phyloP scores from a whole-genome alignment of 2,329 filamentous ascomycete genomes.

The Aschersonia sp. region DNA sequence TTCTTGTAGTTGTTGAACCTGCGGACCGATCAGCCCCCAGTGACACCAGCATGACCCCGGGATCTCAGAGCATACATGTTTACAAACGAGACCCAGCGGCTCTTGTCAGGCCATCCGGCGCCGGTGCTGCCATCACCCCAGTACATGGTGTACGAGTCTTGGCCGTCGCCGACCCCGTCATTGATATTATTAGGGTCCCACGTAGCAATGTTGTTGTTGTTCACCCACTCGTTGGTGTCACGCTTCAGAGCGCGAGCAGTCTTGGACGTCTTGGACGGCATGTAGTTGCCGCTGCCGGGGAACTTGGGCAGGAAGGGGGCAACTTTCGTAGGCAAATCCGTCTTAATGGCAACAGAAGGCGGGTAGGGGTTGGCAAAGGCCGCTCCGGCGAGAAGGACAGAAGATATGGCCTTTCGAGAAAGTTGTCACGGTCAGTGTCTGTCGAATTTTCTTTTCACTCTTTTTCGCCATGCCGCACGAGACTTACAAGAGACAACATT shows the following conservation, averaged over 20 bases:
- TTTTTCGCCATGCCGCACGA: no score
- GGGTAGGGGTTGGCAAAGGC: neutral
- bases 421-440: no score
- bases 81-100: constrained; percentile 14
- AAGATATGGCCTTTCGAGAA: no score
- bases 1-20: constrained; percentile 11
- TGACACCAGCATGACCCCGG: neutral
- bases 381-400: neutral
- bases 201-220: neutral
- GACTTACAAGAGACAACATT: no score
- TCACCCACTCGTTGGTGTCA: neutral
- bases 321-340: neutral
- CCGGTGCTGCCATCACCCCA: constrained; percentile 12
- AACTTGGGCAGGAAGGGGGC: neutral
- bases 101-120: constrained; percentile 15
- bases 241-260: neutral
- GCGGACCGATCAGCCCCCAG: neutral
- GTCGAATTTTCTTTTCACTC: no score
- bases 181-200: constrained; percentile 4
- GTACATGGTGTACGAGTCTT: constrained; percentile 16
- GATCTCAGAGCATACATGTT: constrained; percentile 8
- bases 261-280: neutral
- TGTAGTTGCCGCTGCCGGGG: neutral
- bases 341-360: neutral
- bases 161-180: constrained; percentile 5